phyloP scores from a whole-genome alignment of 306 rosid species.

The Quercus ilex region DNA sequence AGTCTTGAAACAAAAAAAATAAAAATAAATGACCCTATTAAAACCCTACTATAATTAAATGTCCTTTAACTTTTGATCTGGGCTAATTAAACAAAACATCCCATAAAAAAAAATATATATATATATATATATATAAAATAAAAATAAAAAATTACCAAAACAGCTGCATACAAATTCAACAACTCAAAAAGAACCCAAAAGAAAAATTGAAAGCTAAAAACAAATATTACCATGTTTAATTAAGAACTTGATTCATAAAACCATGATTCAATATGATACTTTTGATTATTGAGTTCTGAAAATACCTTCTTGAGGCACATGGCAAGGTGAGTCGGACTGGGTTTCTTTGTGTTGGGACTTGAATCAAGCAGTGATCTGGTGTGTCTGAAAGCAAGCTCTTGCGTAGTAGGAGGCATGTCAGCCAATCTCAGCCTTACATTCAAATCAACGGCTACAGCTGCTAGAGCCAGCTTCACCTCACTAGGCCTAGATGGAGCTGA shows the following conservation, averaged over 20 bases:
- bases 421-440: constrained; percentile 27
- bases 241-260: background rate
- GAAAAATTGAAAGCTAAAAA: no score
- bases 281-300: no score
- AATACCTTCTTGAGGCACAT: constrained; percentile 30
- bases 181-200: background rate
- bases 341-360: constrained; percentile 1
- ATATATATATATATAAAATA: background rate
- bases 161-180: background rate
- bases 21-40: no score
- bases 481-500: background rate
- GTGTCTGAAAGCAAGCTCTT: constrained; percentile 22
- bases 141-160: no score
- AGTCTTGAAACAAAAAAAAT: no score
- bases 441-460: constrained; percentile 22
- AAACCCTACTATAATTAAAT: no score
- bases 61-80: no score
- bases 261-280: background rate
- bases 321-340: constrained; percentile 24
- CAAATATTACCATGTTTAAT: background rate
- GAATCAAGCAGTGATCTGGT: constrained; percentile 20
- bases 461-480: constrained; percentile 12
- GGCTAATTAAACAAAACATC: no score
- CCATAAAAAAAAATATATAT: background rate
- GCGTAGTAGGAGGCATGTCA: constrained; percentile 23